A percentile compares a stretch with the other conserved stretches of the same genome.
phyloP scores from a whole-genome alignment of 1,284 basidiomycete species.

The Cutaneotrichosporon sp. region DNA sequence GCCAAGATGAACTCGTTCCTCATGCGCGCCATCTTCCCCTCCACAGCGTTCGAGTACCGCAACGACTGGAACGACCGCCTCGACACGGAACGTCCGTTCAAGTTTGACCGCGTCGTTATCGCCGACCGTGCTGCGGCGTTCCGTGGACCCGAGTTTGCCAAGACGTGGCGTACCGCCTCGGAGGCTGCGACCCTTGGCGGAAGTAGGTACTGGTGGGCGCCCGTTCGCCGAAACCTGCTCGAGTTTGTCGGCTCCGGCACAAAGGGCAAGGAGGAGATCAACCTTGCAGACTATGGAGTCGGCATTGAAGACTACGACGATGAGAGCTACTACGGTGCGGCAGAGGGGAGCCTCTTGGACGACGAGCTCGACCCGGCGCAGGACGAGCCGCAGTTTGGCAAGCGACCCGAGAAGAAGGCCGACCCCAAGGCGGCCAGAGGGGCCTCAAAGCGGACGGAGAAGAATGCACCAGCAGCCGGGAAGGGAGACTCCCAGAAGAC shows the following conservation, averaged over 20 bases:
- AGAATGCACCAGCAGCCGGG: background rate
- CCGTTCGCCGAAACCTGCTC: slow-evolving; percentile 66
- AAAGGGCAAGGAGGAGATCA: slow-evolving; percentile 7
- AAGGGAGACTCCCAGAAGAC: background rate
- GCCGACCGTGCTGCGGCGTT: slow-evolving; percentile 77
- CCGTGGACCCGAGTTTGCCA: slow-evolving; percentile 60
- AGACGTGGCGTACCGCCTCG: slow-evolving; percentile 67
- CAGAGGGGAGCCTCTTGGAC: background rate
- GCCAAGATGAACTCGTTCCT: slow-evolving; percentile 63
- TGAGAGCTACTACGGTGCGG: slow-evolving; percentile 1
- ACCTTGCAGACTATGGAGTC: slow-evolving; percentile 43
- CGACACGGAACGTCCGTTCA: slow-evolving; percentile 61
- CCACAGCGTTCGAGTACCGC: slow-evolving; percentile 57
- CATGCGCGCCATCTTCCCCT: slow-evolving; percentile 68
- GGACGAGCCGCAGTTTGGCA: background rate
- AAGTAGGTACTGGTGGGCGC: slow-evolving; percentile 72
- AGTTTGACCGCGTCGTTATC: slow-evolving; percentile 76
- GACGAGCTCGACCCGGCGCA: background rate
- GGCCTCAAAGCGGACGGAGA: background rate
- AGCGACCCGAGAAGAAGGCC: background rate
- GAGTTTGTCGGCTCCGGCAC: slow-evolving; percentile 57
- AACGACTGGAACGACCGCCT: slow-evolving; percentile 57
- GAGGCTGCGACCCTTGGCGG: slow-evolving; percentile 68
- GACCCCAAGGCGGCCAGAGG: background rate
- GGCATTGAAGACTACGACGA: slow-evolving; percentile 17